Evolutionary conservation across 768 basidiomycete species (phyloP), one percentile per base, ranked within the genome.

Genomic region (Collybia sordida): DNA sequence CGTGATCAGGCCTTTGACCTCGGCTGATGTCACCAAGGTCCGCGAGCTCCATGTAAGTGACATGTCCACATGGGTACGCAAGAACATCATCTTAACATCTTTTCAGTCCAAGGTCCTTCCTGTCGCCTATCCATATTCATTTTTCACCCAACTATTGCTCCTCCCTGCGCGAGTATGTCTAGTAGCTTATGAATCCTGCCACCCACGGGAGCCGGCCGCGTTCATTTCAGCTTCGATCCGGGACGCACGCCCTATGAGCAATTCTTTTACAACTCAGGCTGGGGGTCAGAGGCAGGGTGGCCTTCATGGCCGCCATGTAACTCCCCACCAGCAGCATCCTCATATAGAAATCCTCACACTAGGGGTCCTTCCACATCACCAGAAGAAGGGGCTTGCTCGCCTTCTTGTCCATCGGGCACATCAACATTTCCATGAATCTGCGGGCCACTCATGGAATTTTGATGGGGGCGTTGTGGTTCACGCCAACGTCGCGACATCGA

Each of bases 291-390:
- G 31, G 11, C 61, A 61, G 52, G 60, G 64, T 25, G 44, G 51
- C 46, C 55, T 56, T 49, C 25, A 35, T 41, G 36, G 19, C 23
- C 39, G 52, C 37, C 38, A 52, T 50, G 34, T 48, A 18, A 36
- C 40, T 28, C 39, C 41, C 14, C 41, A 56, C 15, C 43, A 61
- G 53, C 49, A 56, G 43, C 23, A 51, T 41, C 64, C 70, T 40
- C 69, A 66, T 52, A 60, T 81, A 18, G 74, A 79, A 58, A 74
- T 81, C 52, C 75, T 80, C 25, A 79, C 79, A 1, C 73, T 81
- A 2, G 79, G 80, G 27, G 77, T 81, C 14, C 68, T 72, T 37
- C 78, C 79, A 3, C 53, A 66, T 2, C 74, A 69, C 59, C 78
- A 70, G 51, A 63, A 75, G 11, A 58, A 59, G 28, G 75, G 77